These are phyloP conservation scores for Mortierella sp. DNA, from an alignment of 371 early-diverging fungal genomes.

Conservation along the genomic window DNA sequence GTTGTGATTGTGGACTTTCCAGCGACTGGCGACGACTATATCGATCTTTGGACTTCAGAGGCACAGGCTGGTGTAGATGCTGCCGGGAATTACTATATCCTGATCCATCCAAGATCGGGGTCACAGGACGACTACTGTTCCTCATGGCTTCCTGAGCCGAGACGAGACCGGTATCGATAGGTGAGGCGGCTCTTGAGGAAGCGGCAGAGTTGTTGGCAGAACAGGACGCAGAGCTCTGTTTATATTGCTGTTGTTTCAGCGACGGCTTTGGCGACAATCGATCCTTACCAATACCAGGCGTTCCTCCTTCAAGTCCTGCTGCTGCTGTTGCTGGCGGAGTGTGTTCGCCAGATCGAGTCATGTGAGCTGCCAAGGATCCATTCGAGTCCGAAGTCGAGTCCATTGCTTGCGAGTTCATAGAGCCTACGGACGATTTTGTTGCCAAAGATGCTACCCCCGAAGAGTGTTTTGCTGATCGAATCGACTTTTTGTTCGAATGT, in stretches of 20 bases:
- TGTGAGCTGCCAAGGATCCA: conserved; percentile 29
- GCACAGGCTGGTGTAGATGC: too few species aligned
- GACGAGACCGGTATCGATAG: too few species aligned
- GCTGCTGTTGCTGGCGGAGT: conserved; percentile 9
- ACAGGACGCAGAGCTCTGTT: conserved; percentile 7
- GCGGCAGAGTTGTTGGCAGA: conserved; percentile 25
- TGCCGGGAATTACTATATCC: neutral
- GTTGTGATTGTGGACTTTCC: conserved; percentile 1
- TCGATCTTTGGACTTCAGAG: conserved; percentile 5
- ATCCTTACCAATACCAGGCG: too few species aligned
- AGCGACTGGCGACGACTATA: conserved; percentile 9
- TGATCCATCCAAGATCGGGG: neutral
- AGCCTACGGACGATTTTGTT: conserved; percentile 9
- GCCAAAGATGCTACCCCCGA: conserved; percentile 3
- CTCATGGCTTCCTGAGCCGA: neutral
- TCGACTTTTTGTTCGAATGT: conserved; percentile 13
- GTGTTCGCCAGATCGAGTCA: conserved; percentile 25
- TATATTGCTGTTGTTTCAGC: neutral
- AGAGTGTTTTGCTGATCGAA: neutral
- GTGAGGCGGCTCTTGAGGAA: conserved; percentile 4
- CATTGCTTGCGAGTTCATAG: neutral
- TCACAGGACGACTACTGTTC: neutral
- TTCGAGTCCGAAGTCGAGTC: conserved; percentile 12
- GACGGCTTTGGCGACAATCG: neutral
- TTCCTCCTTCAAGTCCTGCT: conserved; percentile 9